A percentile compares a stretch with the other conserved stretches of the same genome.
These are phyloP conservation scores for Pogostemon cablin DNA, from an alignment of 257 asterid species.

Conservation along the genomic window DNA sequence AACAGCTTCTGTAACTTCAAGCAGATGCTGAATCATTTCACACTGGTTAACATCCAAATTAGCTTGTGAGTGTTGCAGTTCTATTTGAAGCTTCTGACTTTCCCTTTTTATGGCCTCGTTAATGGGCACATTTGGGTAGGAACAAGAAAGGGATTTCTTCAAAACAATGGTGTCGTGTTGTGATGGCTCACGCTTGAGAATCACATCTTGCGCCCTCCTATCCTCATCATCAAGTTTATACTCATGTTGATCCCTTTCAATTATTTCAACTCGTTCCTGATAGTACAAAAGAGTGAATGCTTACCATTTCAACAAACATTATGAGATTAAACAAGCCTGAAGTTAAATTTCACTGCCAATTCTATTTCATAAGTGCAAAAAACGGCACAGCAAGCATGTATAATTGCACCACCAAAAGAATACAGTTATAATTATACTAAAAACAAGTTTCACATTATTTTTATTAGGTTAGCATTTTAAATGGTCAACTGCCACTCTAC, in stretches of 20 bases:
- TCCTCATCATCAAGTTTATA: conserved; percentile 84
- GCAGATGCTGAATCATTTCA: conserved; percentile 88
- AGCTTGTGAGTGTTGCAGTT: conserved; percentile 84
- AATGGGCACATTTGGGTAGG: conserved; percentile 77
- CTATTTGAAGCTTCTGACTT: conserved; percentile 80
- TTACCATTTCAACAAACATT: conserved; percentile 4
- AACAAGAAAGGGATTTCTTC: conserved; percentile 84
- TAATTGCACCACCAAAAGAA: not conserved
- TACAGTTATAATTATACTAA: not conserved
- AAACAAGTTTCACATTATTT: conserved; percentile 4
- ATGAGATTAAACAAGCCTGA: not conserved
- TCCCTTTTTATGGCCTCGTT: conserved; percentile 70
- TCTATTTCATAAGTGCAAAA: not conserved
- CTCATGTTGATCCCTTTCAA: conserved; percentile 75
- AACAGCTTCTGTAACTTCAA: conserved; percentile 84
- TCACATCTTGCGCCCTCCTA: conserved; percentile 72
- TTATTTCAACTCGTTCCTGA: conserved; percentile 79
- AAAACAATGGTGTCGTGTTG: conserved; percentile 58
- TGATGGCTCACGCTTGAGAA: conserved; percentile 76
- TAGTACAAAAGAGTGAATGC: conserved; percentile 19
- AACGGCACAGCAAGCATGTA: not conserved
- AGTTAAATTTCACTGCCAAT: conserved; percentile 6
- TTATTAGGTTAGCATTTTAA: not conserved
- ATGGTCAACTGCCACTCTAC: not conserved
- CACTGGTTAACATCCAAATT: conserved; percentile 76